Conservation (phyloP, 2,329 filamentous ascomycete species). For the Monosporascus ibericus region DNA sequence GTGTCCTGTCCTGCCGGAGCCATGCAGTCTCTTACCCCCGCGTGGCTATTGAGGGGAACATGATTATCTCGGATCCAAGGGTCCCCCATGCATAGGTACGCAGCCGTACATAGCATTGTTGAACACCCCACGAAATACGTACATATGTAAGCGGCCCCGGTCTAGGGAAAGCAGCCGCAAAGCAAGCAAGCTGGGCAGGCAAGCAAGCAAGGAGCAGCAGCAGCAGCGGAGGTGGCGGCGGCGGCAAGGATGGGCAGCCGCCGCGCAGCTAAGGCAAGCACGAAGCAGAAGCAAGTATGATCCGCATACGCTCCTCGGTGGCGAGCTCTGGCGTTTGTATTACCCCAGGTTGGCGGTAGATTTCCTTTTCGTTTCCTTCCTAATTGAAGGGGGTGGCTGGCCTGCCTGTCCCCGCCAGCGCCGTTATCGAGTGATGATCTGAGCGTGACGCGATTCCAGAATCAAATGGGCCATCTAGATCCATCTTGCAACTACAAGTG, state of each 20-base stretch:
- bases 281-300: slow-evolving; percentile 35
- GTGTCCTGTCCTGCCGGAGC: background rate
- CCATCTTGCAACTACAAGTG: background rate
- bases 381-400: background rate
- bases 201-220: background rate
- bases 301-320: slow-evolving; percentile 31
- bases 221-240: background rate
- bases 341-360: slow-evolving; percentile 7
- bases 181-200: background rate
- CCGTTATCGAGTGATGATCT: background rate
- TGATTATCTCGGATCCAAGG: background rate
- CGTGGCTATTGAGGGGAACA: too few species aligned
- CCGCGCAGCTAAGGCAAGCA: slow-evolving; percentile 18
- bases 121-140: slow-evolving; percentile 1
- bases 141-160: background rate
- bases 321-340: slow-evolving; percentile 15
- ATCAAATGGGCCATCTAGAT: background rate
- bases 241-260: slow-evolving; percentile 8
- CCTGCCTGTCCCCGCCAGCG: background rate
- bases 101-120: background rate
- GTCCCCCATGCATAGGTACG: background rate
- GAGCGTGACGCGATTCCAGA: background rate
- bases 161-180: slow-evolving; percentile 7
- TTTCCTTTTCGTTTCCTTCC: background rate
- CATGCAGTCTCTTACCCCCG: too few species aligned